These are phyloP conservation scores for Podospora fimiseda DNA, from an alignment of 495 filamentous ascomycete species.

Conservation along the genomic window DNA sequence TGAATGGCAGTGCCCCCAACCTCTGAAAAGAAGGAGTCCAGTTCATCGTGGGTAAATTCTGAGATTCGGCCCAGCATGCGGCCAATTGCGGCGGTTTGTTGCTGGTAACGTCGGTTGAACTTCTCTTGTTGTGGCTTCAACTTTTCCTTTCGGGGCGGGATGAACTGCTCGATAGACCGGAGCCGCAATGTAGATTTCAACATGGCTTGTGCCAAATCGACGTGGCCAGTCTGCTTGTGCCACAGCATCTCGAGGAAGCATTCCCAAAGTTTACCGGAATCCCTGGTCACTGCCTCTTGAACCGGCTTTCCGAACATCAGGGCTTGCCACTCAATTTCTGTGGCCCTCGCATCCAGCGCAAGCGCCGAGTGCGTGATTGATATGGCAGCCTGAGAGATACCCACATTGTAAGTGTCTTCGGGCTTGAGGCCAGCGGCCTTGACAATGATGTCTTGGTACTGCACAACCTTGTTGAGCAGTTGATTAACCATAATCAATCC, in stretches of 20 bases:
- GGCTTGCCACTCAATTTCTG: constrained; percentile 63
- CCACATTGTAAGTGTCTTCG: constrained; percentile 31
- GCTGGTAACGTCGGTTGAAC: constrained; percentile 68
- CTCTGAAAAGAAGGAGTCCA: constrained; percentile 58
- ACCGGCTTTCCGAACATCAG: constrained; percentile 52
- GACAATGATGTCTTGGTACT: constrained; percentile 41
- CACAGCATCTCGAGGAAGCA: constrained; percentile 62
- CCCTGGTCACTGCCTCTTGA: constrained; percentile 59
- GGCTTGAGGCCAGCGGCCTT: constrained; percentile 32
- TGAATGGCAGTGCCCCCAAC: constrained; percentile 51
- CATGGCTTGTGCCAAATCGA: constrained; percentile 61
- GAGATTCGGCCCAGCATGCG: constrained; percentile 68
- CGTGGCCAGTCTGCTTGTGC: constrained; percentile 52
- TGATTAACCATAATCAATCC: constrained; percentile 47
- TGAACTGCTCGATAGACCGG: constrained; percentile 66
- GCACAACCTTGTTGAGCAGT: constrained; percentile 43
- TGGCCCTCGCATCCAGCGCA: constrained; percentile 65
- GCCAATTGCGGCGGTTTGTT: constrained; percentile 61
- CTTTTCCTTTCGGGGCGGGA: constrained; percentile 40
- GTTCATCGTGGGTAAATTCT: constrained; percentile 59
- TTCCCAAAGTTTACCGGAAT: constrained; percentile 69
- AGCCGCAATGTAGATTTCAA: constrained; percentile 64
- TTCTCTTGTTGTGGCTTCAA: constrained; percentile 44
- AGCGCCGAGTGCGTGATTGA: constrained; percentile 65
- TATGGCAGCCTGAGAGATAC: constrained; percentile 43